Base-by-base conservation (phyloP, 768 basidiomycete species). In the Tubosaeta sp. region DNA sequence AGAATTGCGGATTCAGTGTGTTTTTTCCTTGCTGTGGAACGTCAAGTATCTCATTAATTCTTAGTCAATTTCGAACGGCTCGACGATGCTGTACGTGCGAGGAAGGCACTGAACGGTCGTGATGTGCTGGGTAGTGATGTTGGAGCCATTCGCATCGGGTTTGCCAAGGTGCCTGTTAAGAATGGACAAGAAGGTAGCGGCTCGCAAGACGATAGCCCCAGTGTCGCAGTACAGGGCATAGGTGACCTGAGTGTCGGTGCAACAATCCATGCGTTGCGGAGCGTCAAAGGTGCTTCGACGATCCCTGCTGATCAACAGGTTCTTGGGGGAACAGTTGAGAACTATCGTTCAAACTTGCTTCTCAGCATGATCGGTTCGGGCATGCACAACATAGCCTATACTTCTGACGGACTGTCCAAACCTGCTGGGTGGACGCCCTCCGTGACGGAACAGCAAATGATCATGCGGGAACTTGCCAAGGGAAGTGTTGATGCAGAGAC, bases 41-140 rank as follows among this genome's bases (percentile, higher is more conserved):
- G 4, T 44, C 44, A 48, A 30, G 16, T 25, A 36, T 34, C 42
- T 31, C 42, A 36, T 30, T 52, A 34, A 69, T 22, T 19, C 52
- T 35, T 42, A 87, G 88, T 98, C 73, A 98, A 99, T 67, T 98
- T 97, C 68, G 95, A 99, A 70, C 85, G 93, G 49, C 77, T 97
- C 24, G 96, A 98, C 64, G 95, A 98, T 63, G 96, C 96, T 41
- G 90, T 97, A 52, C 78, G 94, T 30, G 96, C 96, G 29, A 81
- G 95, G 55, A 96, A 96, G 69, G 91, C 94, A 31, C 76, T 99
- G 52, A 96, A 97, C 63, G 94, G 94, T 29, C 86, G 92, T 39
- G 95, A 98, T 66, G 90, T 98, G 18, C 80, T 99, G 27, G 96
- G 96, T 16, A 88, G 88, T 56, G 95, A 98, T 51, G 92, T 98